Conservation (phyloP, 441 rosid species). For the Populus hybrid region DNA sequence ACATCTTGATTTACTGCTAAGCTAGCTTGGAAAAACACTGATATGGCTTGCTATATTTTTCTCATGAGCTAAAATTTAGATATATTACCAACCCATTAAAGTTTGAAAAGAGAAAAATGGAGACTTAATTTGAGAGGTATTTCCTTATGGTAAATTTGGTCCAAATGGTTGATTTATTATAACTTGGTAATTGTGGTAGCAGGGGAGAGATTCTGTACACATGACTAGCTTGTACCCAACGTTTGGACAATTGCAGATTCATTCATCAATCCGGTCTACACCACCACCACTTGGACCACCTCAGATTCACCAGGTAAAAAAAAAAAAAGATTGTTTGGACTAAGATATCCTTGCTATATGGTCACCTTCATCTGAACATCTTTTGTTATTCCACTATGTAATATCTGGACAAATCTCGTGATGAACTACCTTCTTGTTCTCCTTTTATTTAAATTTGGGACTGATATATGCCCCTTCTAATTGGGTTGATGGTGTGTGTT, state of each 20-base stretch:
- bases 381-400: too few species aligned
- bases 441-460: neutral
- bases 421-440: neutral
- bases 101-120: neutral
- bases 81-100: neutral
- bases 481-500: neutral
- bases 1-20: neutral
- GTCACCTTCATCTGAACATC: neutral
- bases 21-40: neutral
- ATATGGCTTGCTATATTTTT: neutral
- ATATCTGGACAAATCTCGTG: too few species aligned
- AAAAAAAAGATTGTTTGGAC: conserved; percentile 3
- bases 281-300: conserved; percentile 33
- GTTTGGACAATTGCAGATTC: conserved; percentile 53
- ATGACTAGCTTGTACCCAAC: conserved; percentile 55
- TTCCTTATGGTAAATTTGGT: conserved; percentile 15
- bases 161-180: neutral
- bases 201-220: conserved; percentile 56
- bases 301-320: conserved; percentile 43
- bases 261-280: conserved; percentile 37
- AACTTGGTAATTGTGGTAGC: conserved; percentile 14
- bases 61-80: neutral
- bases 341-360: conserved; percentile 10
- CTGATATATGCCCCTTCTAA: neutral
- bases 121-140: neutral